A percentile compares a stretch with the other conserved stretches of the same genome.
Evolutionary conservation across 257 asterid species (phyloP).

Genomic region (Lycium barbarum): DNA sequence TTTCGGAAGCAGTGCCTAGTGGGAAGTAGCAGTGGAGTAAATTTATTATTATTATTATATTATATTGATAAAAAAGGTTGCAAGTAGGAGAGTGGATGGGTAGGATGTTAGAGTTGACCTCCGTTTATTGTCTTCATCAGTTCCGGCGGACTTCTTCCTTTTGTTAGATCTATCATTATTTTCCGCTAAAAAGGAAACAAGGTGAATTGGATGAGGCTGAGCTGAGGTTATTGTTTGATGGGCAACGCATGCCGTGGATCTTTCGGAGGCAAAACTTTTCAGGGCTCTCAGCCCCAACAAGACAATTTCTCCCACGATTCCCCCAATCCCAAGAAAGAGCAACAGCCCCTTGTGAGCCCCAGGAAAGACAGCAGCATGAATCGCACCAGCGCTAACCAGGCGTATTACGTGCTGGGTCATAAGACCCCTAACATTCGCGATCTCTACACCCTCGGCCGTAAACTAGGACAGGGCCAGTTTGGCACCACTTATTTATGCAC

Average conservation of each 20-base stretch:
- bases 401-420: slow-evolving; percentile 76
- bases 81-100: slow-evolving; percentile 6
- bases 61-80: not conserved
- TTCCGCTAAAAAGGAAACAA: not conserved
- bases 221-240: slow-evolving; percentile 66
- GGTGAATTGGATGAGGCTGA: slow-evolving; percentile 38
- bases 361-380: slow-evolving; percentile 64
- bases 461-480: slow-evolving; percentile 90
- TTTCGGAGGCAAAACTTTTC: slow-evolving; percentile 61
- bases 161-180: slow-evolving; percentile 29
- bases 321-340: slow-evolving; percentile 36
- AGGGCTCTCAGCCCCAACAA: too few species aligned
- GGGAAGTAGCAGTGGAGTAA: not conserved
- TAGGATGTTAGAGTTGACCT: not conserved
- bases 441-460: slow-evolving; percentile 76
- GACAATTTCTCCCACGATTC: slow-evolving; percentile 45
- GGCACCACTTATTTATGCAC: slow-evolving; percentile 86
- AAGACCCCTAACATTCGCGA: slow-evolving; percentile 80
- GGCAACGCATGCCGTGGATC: slow-evolving; percentile 99
- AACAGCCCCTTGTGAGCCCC: slow-evolving; percentile 45
- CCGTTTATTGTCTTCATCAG: not conserved
- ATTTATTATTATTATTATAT: not conserved
- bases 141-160: not conserved
- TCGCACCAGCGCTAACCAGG: slow-evolving; percentile 60
- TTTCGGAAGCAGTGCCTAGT: not conserved